Evolutionary conservation across 805 yeast species (phyloP), one percentile per base, ranked within the genome.

Genomic region (Ogataea pilisensis): DNA sequence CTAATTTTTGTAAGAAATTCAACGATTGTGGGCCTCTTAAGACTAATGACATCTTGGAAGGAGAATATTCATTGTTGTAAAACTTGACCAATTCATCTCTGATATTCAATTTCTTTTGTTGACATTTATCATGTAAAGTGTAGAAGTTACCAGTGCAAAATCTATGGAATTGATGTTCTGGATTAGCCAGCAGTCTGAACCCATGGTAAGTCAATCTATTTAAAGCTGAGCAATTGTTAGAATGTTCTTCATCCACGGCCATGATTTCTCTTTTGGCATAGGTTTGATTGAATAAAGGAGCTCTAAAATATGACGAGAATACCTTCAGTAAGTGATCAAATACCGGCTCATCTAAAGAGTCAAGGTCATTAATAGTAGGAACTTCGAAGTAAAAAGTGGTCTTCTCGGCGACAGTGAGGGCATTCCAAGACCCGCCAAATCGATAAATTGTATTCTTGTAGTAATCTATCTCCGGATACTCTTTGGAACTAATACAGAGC

Each of bases 221-320:
- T 0, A 47, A 12, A 12, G 64, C 60, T 1, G 67, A 50, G 12
- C 68, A 61, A 46, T 84, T 85, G n/a, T 70, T 66, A 4, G 58
- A 61, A 54, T 84, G 90, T 48, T 85, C 95, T 52, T 78, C 80
- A 48, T 82, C 76, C 26, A 85, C 70, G 0, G 86, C 80, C 35
- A 66, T 61, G 0, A 82, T 65, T 57, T 85, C 91, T 37, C 69
- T 66, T 27, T 66, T 63, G 11, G 76, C 63, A 31, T 61, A 53
- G 2, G 48, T 48, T 11, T 65, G 61, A 32, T 67, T 61, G 49
- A 84, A 80, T 3, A 65, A 37, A 1, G 90, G 89, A 2, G 51
- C 48, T 31, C 59, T 63, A 53, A 84, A 74, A 39, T 69, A 69
- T 5, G 76, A 69, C 0, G 80, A 64, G 53, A 84, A 78, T 8